Conservation (phyloP, 202 grass and related monocot genomes). For the Setaria viridis region DNA sequence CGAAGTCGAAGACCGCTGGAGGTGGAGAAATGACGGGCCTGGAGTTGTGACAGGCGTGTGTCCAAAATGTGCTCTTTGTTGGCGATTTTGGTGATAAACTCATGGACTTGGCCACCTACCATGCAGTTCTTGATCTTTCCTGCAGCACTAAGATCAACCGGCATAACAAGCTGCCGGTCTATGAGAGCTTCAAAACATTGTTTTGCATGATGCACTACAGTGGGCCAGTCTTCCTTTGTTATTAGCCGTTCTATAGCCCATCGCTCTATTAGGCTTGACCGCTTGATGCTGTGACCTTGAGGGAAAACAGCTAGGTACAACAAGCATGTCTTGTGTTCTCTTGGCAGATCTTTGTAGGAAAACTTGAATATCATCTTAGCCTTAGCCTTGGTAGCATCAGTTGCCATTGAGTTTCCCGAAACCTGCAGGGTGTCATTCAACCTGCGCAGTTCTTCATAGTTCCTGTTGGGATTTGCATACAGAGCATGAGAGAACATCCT, state of each 20-base stretch:
- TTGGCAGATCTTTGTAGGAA: background rate
- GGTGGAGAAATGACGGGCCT: too few species aligned
- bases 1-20: too few species aligned
- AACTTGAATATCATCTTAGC: background rate
- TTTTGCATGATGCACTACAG: background rate
- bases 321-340: conserved; percentile 4
- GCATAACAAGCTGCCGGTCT: background rate
- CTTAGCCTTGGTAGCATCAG: too few species aligned
- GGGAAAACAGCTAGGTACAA: conserved; percentile 2
- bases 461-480: background rate
- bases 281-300: background rate
- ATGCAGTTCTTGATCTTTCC: conserved; percentile 29
- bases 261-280: background rate
- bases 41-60: background rate
- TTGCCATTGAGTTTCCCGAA: rapidly evolving
- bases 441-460: background rate
- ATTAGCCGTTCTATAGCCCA: conserved; percentile 1
- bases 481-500: too few species aligned
- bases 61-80: conserved; percentile 6
- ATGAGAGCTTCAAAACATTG: conserved; percentile 12
- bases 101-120: background rate
- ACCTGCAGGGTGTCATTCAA: background rate
- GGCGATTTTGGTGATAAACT: conserved; percentile 5
- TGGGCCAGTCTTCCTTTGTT: conserved; percentile 12
- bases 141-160: background rate